These are phyloP conservation scores for Metarhizium anisopliae DNA, from an alignment of 2,329 filamentous ascomycete genomes.

Conservation along the genomic window DNA sequence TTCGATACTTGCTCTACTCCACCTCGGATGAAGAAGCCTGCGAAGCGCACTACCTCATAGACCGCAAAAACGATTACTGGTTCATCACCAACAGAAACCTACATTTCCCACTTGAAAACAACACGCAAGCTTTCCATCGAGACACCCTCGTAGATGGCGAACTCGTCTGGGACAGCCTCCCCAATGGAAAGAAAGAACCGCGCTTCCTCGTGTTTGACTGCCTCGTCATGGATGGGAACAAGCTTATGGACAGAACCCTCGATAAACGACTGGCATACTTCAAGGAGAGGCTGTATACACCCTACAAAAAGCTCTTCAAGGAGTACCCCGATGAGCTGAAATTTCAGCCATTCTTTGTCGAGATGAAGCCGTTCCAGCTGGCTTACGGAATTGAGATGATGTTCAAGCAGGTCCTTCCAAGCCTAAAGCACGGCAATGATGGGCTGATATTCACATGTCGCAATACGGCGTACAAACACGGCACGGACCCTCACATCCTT, in stretches of 20 bases:
- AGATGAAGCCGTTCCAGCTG: constrained; percentile 84
- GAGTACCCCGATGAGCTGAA: constrained; percentile 60
- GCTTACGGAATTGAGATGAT: constrained; percentile 86
- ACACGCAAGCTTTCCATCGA: constrained; percentile 61
- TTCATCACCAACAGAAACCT: constrained; percentile 60
- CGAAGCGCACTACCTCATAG: constrained; percentile 85
- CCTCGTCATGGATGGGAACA: constrained; percentile 68
- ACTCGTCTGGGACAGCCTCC: constrained; percentile 74
- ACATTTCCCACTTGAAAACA: constrained; percentile 68
- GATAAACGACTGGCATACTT: constrained; percentile 88
- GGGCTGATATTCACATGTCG: constrained; percentile 97
- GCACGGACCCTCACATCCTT: constrained; percentile 86
- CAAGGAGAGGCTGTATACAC: constrained; percentile 64
- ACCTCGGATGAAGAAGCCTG: constrained; percentile 50
- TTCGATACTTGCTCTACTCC: constrained; percentile 90
- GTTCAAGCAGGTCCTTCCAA: constrained; percentile 79
- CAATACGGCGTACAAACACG: constrained; percentile 74
- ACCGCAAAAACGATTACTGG: constrained; percentile 97
- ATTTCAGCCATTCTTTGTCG: constrained; percentile 69
- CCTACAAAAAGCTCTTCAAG: constrained; percentile 55
- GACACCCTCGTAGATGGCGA: constrained; percentile 87
- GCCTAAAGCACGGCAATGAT: constrained; percentile 85
- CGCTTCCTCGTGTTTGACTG: constrained; percentile 93
- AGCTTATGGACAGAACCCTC: constrained; percentile 68
- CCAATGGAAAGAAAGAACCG: constrained; percentile 58